Evolutionary conservation across 23 red algal genomes (phyloP).

Genomic region (Pyropia haitanensis): DNA sequence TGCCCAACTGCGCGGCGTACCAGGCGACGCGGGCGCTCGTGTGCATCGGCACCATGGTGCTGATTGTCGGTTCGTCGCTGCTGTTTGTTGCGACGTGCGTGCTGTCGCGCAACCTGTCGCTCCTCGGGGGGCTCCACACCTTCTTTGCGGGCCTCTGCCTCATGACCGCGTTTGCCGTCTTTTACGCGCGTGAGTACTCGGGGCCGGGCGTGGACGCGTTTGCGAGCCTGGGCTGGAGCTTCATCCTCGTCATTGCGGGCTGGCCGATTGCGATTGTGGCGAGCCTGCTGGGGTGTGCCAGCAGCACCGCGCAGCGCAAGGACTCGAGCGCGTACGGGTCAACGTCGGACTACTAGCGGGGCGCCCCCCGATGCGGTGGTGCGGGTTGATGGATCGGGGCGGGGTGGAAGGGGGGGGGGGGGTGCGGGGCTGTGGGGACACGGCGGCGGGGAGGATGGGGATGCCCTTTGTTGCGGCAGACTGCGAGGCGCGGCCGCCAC

Average conservation of each 20-base stretch:
- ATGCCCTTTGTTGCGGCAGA: too few species aligned
- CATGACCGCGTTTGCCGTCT: slow-evolving; percentile 63
- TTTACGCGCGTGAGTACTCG: slow-evolving; percentile 16
- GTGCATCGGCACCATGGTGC: slow-evolving; percentile 46
- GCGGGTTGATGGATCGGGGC: too few species aligned
- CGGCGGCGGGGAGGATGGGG: too few species aligned
- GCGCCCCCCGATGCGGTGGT: too few species aligned
- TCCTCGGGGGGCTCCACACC: slow-evolving; percentile 15
- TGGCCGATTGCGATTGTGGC: slow-evolving; percentile 54
- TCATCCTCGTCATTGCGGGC: slow-evolving; percentile 40
- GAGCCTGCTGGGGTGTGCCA: slow-evolving; percentile 6
- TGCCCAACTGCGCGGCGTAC: slow-evolving; percentile 44
- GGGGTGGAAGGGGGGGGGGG: too few species aligned
- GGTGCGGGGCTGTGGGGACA: too few species aligned
- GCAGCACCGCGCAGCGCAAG: too few species aligned
- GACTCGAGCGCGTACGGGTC: too few species aligned
- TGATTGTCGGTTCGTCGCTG: slow-evolving; percentile 36
- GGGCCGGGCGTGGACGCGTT: slow-evolving; percentile 14
- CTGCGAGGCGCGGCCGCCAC: too few species aligned
- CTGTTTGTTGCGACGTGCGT: slow-evolving; percentile 39
- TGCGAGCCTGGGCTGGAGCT: slow-evolving; percentile 37
- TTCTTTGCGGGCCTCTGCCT: slow-evolving; percentile 25
- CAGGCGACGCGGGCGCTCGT: slow-evolving; percentile 42
- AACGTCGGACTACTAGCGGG: too few species aligned
- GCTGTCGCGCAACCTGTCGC: slow-evolving; percentile 3